phyloP scores from a whole-genome alignment of 2,329 filamentous ascomycete species.

The Cryphonectria radicalis region DNA sequence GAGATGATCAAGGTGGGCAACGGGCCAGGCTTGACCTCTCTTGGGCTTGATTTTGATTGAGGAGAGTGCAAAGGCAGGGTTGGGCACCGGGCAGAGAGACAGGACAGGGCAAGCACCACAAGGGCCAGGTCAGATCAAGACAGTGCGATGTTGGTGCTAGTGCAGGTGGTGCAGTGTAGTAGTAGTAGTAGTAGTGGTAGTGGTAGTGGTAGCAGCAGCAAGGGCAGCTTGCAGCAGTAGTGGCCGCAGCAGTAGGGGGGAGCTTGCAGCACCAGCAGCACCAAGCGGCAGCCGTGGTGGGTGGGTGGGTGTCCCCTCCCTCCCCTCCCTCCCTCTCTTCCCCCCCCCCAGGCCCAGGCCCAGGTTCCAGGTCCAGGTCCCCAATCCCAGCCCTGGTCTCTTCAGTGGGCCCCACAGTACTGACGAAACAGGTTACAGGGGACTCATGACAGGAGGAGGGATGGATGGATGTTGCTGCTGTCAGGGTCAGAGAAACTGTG shows the following conservation, averaged over 20 bases:
- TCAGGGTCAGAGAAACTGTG: neutral
- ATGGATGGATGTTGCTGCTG: neutral
- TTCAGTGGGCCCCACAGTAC: neutral
- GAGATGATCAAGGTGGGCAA: conserved; percentile 11
- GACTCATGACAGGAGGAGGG: neutral
- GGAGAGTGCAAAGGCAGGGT: conserved; percentile 8
- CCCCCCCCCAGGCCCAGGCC: neutral
- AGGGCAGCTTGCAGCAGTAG: neutral
- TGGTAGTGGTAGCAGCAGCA: neutral
- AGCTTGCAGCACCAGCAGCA: too few relatives aligned
- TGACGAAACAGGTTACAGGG: conserved; percentile 3
- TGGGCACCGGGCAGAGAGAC: conserved; percentile 14
- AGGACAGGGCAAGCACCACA: neutral
- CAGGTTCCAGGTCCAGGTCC: neutral
- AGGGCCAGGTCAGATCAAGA: neutral
- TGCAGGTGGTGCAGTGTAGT: neutral
- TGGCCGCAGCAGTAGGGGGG: neutral
- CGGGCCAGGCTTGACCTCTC: conserved; percentile 5
- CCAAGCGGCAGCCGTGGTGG: neutral
- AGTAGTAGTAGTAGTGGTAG: neutral
- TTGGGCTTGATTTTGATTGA: conserved; percentile 4
- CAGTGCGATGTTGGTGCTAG: neutral
- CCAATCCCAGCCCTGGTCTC: neutral
- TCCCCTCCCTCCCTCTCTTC: too few relatives aligned
- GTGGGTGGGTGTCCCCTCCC: neutral